Evolutionary conservation across 306 rosid genomes (phyloP), one percentile per base, ranked within the genome.

Genomic region (Hylodesmum podocarpum): DNA sequence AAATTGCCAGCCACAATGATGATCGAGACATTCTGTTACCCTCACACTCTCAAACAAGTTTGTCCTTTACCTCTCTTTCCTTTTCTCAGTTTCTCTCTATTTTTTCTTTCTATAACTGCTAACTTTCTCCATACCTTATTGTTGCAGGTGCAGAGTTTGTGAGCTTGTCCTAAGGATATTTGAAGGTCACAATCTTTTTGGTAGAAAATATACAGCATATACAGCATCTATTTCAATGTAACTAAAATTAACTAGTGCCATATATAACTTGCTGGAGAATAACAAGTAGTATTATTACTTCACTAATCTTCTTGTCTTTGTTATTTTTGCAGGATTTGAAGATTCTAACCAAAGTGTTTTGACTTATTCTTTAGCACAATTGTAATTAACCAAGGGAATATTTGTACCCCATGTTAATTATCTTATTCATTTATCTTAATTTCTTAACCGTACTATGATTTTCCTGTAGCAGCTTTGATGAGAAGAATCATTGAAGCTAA

Each of bases 1-100:
- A 70, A 72, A 12, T 74, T 51, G 82, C 79, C 43, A 37, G 77
- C 81, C 82, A 74, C 72, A 65, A 72, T 83, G 81, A 18, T 79
- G 89, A 91, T 74, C 28, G 73, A 43, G 84, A 88, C 89, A 77
- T 78, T 76, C 83, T 58, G 50, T 63, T 82, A 77, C 77, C 57
- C 82, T 28, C 68, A 73, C 59, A 72, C 39, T 78, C 83, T 78
- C 43, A 84, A 83, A 82, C 73, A 79, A 72, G 95, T 88, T 88
- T 73, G 79, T 70, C 59, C 76, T 31, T 73, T 85, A 61, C 72
- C 75, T 55, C 79, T 72, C 83, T 81, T 80, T 83, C 85, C 77
- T 57, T 69, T 86, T 76, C 83, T 78, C 81, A 47, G 41, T 80
- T 78, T 80, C 67, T 65, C 75, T 65, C 24, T 44, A 28, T 68